These are phyloP conservation scores for Trichoderma arundinaceum DNA, from an alignment of 2,329 filamentous ascomycete species.

Conservation along the genomic window DNA sequence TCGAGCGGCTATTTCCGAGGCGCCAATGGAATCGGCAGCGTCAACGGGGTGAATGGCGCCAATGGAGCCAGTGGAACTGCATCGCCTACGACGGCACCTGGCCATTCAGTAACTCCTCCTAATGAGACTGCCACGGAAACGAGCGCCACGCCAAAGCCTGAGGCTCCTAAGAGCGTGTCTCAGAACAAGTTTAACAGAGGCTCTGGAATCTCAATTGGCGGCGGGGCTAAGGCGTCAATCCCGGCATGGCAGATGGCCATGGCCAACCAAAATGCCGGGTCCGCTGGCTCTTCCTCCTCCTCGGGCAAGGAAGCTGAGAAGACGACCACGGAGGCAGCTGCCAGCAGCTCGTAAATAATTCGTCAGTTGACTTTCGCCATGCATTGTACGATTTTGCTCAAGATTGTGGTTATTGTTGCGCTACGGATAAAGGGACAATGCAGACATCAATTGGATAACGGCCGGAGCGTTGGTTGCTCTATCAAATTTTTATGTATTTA, in stretches of 20 bases:
- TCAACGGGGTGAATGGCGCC: conserved; percentile 6
- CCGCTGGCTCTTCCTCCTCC: conserved; percentile 13
- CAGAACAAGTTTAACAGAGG: conserved; percentile 41
- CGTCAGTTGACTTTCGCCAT: conserved; percentile 9
- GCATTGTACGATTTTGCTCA: conserved; percentile 24
- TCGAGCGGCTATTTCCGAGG: conserved; percentile 38
- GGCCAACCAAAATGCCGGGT: conserved; percentile 55
- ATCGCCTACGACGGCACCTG: conserved; percentile 31
- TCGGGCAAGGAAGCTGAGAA: conserved; percentile 24
- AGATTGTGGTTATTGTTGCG: conserved; percentile 3
- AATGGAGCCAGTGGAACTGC: conserved; percentile 37
- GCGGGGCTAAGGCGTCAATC: conserved; percentile 68
- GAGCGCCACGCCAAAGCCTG: conserved; percentile 38
- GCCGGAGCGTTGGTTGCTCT: conserved; percentile 22
- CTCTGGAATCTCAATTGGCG: conserved; percentile 48
- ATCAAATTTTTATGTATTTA: conserved; percentile 27
- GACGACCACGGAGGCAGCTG: conserved; percentile 10
- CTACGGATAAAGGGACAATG: conserved; percentile 22
- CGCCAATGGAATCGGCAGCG: conserved; percentile 30
- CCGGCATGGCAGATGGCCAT: conserved; percentile 81
- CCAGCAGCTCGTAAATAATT: conserved; percentile 30
- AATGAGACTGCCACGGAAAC: conserved; percentile 37
- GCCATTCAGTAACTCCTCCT: conserved; percentile 14
- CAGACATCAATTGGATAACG: conserved; percentile 23
- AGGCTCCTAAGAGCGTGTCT: conserved; percentile 43